A percentile compares a stretch with the other conserved stretches of the same genome.
phyloP scores from a whole-genome alignment of 2,329 filamentous ascomycete species.

The Zasmidium citrigriseum region DNA sequence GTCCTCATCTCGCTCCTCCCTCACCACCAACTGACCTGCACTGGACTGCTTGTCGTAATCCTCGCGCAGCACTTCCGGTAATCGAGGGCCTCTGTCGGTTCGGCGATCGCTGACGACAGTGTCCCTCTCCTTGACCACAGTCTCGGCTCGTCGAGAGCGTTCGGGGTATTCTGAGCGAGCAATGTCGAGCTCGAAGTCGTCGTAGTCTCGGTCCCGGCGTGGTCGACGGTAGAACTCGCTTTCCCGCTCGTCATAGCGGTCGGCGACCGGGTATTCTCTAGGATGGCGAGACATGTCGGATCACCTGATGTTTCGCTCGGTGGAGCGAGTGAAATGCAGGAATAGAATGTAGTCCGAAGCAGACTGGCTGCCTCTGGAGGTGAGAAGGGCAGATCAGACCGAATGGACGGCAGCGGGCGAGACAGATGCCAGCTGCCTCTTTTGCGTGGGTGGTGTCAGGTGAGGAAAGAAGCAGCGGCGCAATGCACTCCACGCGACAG shows the following conservation, averaged over 20 bases:
- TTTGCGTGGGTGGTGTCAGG: neutral
- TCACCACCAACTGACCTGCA: constrained; percentile 49
- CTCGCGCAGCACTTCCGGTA: constrained; percentile 53
- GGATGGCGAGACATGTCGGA: constrained; percentile 32
- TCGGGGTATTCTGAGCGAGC: constrained; percentile 30
- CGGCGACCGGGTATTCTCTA: constrained; percentile 32
- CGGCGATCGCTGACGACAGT: constrained; percentile 35
- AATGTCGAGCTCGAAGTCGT: constrained; percentile 54
- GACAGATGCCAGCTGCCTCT: neutral
- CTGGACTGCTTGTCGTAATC: constrained; percentile 47
- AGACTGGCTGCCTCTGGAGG: constrained; percentile 2
- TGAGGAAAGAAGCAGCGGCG: neutral
- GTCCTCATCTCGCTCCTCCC: constrained; percentile 42
- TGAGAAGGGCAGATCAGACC: neutral
- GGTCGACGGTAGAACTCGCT: constrained; percentile 40
- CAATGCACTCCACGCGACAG: neutral
- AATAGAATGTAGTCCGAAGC: constrained; percentile 6
- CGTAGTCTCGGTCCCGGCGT: constrained; percentile 46
- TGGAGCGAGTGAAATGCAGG: constrained; percentile 1
- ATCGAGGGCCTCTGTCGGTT: constrained; percentile 42
- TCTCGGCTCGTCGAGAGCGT: constrained; percentile 25
- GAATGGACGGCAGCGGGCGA: too few species aligned
- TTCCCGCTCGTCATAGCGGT: constrained; percentile 52
- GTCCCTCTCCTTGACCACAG: constrained; percentile 34
- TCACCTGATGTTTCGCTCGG: constrained; percentile 7